Percentiles rank a stretch among this genome's conserved stretches.
Evolutionary conservation across 1,284 basidiomycete genomes (phyloP).

Genomic region (Mycena citricolor): DNA sequence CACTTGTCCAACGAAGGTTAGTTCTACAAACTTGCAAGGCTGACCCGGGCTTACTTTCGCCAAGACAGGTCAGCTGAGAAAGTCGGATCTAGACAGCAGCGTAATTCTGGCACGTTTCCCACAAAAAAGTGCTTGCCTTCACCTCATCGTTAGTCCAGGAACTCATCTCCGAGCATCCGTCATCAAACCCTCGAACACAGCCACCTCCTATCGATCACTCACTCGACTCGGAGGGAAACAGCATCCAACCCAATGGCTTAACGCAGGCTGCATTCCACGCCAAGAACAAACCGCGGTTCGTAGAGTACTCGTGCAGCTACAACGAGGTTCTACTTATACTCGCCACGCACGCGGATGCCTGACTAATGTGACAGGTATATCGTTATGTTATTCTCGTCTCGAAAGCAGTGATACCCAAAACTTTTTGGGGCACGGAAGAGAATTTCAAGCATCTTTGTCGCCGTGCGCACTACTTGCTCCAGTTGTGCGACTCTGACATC

Average conservation of each 20-base stretch:
- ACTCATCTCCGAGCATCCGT: slow-evolving; percentile 65
- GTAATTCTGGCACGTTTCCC: slow-evolving; percentile 23
- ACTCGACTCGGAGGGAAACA: slow-evolving; percentile 47
- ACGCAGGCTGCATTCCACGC: slow-evolving; percentile 48
- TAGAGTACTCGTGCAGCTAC: slow-evolving; percentile 70
- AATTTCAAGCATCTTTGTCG: slow-evolving; percentile 63
- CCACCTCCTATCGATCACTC: slow-evolving; percentile 38
- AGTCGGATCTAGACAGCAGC: slow-evolving; percentile 8
- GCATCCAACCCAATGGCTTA: slow-evolving; percentile 41
- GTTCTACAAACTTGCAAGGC: not conserved
- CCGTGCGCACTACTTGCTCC: slow-evolving; percentile 1
- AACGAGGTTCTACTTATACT: slow-evolving; percentile 47
- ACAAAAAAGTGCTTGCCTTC: no score
- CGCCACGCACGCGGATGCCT: not conserved
- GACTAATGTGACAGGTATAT: slow-evolving; percentile 55
- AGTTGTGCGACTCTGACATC: not conserved
- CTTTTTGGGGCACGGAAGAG: slow-evolving; percentile 74
- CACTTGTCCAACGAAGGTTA: slow-evolving; percentile 72
- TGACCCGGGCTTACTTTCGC: slow-evolving; percentile 10
- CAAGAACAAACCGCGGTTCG: slow-evolving; percentile 71
- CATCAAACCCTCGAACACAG: slow-evolving; percentile 57
- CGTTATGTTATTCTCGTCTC: slow-evolving; percentile 67
- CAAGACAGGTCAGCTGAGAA: slow-evolving; percentile 31
- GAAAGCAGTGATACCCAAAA: slow-evolving; percentile 69
- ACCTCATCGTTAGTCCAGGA: no score